Conservation (phyloP, 2,329 filamentous ascomycete species). For the Pseudogymnoascus sp. region DNA sequence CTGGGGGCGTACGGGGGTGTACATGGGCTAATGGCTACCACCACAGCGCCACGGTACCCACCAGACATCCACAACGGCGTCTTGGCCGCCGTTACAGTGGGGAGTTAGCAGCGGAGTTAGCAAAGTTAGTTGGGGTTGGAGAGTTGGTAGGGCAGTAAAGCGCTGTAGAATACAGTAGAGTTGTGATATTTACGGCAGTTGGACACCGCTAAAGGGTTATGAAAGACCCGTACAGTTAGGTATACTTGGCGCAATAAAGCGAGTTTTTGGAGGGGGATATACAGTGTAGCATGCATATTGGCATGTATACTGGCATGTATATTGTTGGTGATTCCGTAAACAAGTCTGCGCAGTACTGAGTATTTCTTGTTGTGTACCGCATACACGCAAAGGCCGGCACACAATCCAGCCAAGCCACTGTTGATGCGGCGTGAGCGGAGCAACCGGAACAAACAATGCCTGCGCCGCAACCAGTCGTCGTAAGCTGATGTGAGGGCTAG, state of each 20-base stretch:
- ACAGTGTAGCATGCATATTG: too few relatives aligned
- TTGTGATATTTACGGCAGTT: not conserved
- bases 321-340: not conserved
- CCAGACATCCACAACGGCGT: not conserved
- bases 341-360: not conserved
- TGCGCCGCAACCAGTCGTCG: conserved; percentile 1
- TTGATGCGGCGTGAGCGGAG: not conserved
- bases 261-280: not conserved
- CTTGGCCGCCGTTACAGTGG: not conserved
- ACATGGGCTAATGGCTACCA: not conserved
- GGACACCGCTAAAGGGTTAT: not conserved
- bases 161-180: too few relatives aligned
- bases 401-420: not conserved
- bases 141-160: too few relatives aligned
- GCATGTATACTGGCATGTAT: not conserved
- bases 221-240: not conserved
- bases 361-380: not conserved
- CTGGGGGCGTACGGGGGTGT: not conserved
- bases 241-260: not conserved
- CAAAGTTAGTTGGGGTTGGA: too few relatives aligned
- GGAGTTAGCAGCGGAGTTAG: not conserved
- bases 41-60: not conserved
- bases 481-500: conserved; percentile 7
- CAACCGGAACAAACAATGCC: not conserved
- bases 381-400: not conserved